phyloP scores from a whole-genome alignment of 2,329 filamentous ascomycete genomes.

The Fusarium sp. region DNA sequence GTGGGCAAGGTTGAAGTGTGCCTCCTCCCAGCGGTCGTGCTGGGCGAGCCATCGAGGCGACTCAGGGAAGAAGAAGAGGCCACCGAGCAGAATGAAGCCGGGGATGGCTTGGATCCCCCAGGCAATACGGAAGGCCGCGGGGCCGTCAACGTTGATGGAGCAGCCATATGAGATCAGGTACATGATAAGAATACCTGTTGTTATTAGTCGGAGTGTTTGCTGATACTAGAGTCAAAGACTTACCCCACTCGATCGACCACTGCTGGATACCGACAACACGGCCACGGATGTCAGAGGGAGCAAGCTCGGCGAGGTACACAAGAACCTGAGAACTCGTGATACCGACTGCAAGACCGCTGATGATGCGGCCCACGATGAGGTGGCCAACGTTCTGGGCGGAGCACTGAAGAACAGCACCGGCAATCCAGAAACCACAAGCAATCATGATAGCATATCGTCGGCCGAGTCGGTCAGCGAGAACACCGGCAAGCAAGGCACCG shows the following conservation, averaged over 20 bases:
- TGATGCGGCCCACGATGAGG: conserved; percentile 66
- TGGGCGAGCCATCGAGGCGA: conserved; percentile 74
- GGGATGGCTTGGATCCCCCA: conserved; percentile 75
- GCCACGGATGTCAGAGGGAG: conserved; percentile 68
- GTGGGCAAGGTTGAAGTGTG: conserved; percentile 63
- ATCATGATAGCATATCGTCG: conserved; percentile 60
- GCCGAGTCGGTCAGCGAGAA: conserved; percentile 59
- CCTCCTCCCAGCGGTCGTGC: conserved; percentile 70
- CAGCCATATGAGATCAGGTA: conserved; percentile 76
- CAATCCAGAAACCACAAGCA: conserved; percentile 61
- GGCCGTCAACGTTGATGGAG: conserved; percentile 63
- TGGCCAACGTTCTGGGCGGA: conserved; percentile 68
- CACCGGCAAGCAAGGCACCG: conserved; percentile 58
- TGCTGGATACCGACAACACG: conserved; percentile 79
- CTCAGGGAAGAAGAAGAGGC: conserved; percentile 70
- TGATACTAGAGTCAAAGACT: neutral
- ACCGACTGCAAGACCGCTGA: conserved; percentile 75
- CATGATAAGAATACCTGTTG: conserved; percentile 74
- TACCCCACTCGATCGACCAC: conserved; percentile 75
- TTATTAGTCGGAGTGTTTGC: neutral
- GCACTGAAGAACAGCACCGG: conserved; percentile 71
- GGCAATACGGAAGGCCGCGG: conserved; percentile 71
- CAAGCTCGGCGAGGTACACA: conserved; percentile 76
- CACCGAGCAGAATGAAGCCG: conserved; percentile 67
- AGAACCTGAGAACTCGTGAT: conserved; percentile 76